phyloP scores from a whole-genome alignment of 1,284 basidiomycete species.

The Moniliella sp. region DNA sequence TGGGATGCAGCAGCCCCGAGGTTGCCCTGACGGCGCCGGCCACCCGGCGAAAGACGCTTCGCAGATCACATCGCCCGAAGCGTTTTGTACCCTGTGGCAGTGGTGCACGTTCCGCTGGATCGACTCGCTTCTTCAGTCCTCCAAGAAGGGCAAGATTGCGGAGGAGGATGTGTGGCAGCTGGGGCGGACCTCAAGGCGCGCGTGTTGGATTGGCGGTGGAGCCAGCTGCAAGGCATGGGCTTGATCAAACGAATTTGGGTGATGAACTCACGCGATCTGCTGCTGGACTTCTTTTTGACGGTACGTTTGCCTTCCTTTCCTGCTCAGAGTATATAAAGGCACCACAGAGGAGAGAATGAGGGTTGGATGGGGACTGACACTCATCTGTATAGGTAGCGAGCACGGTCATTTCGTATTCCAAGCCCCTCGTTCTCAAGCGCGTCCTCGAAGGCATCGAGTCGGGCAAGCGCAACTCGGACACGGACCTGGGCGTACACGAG shows the following conservation, averaged over 20 bases:
- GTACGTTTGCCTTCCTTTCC: too few species aligned
- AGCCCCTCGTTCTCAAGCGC: constrained; percentile 12
- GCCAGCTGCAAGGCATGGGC: not conserved
- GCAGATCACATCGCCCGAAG: constrained; percentile 44
- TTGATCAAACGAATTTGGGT: too few species aligned
- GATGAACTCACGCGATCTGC: too few species aligned
- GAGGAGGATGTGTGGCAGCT: constrained; percentile 11
- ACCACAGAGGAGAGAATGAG: not conserved
- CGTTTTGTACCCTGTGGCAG: constrained; percentile 50
- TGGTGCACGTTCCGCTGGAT: constrained; percentile 60
- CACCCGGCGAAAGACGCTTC: too few species aligned
- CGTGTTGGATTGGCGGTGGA: constrained; percentile 7
- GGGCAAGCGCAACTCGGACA: too few species aligned
- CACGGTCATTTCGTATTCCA: constrained; percentile 6
- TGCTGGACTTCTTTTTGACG: constrained; percentile 8
- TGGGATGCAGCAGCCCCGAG: too few species aligned
- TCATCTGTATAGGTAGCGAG: constrained; percentile 7
- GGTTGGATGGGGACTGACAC: not conserved
- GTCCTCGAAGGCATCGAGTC: constrained; percentile 6
- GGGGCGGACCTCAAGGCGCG: constrained; percentile 6
- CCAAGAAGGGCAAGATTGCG: constrained; percentile 6
- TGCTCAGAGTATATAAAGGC: too few species aligned
- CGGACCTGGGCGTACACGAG: too few species aligned
- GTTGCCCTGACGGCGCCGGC: too few species aligned
- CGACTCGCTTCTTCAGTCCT: constrained; percentile 28